Evolutionary conservation across 495 filamentous ascomycete species (phyloP).

Genomic region (Hypomontagnella submonticulosa): DNA sequence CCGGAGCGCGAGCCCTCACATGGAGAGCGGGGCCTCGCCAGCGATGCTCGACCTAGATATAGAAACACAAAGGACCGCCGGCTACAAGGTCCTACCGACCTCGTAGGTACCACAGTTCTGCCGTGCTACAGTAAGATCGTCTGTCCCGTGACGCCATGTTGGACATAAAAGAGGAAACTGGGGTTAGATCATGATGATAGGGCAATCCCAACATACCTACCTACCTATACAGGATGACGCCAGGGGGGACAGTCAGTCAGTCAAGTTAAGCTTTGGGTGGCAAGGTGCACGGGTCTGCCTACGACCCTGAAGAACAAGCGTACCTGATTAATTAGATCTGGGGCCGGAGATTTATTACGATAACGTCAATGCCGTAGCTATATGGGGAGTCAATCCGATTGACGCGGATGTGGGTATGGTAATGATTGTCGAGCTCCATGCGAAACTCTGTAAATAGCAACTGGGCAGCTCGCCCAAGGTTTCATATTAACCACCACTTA

Average conservation of each 20-base stretch:
- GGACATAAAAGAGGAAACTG: not conserved
- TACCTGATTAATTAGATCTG: conserved; percentile 19
- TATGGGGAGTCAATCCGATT: conserved; percentile 26
- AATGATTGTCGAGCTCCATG: conserved; percentile 13
- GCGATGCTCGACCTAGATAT: conserved; percentile 9
- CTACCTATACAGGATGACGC: conserved; percentile 9
- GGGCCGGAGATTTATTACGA: conserved; percentile 26
- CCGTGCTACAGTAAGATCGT: conserved; percentile 17
- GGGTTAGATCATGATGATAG: conserved; percentile 3
- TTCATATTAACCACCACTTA: conserved; percentile 22
- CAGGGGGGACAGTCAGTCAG: conserved; percentile 3
- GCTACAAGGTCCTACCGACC: not conserved
- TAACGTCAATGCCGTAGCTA: conserved; percentile 5
- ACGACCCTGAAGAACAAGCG: conserved; percentile 4
- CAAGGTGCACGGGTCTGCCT: conserved; percentile 39
- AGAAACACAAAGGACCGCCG: conserved; percentile 2
- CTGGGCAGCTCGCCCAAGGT: conserved; percentile 19
- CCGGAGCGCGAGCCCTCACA: not conserved
- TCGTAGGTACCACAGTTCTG: not conserved
- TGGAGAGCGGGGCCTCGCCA: not conserved
- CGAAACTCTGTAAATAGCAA: conserved; percentile 33
- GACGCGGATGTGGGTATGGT: conserved; percentile 6
- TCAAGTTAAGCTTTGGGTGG: conserved; percentile 31
- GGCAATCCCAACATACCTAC: not conserved
- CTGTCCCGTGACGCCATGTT: conserved; percentile 2